Conservation (phyloP, 2,329 filamentous ascomycete species). For the Samsoniella hepiali region DNA sequence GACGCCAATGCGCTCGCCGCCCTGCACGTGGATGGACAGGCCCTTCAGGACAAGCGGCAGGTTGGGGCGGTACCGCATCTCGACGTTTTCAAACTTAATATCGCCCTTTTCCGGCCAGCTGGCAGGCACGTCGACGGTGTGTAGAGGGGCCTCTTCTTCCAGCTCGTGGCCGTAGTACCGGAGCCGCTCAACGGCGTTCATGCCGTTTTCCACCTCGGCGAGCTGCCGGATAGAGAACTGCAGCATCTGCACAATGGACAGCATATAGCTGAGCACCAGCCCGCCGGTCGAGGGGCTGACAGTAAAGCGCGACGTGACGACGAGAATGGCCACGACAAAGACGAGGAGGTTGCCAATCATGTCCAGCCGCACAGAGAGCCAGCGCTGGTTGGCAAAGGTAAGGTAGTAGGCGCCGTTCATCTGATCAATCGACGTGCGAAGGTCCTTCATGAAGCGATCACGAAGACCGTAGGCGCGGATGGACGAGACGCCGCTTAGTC, state of each 20-base stretch:
- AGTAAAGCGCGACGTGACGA: conserved; percentile 85
- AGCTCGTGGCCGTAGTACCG: conserved; percentile 85
- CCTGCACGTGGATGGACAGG: conserved; percentile 66
- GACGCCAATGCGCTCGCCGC: conserved; percentile 77
- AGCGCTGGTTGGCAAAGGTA: conserved; percentile 92
- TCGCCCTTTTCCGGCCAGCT: conserved; percentile 86
- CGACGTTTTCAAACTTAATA: conserved; percentile 69
- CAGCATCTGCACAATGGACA: conserved; percentile 91
- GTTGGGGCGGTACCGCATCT: conserved; percentile 73
- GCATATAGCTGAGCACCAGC: conserved; percentile 87
- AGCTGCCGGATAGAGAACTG: conserved; percentile 93
- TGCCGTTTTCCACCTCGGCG: conserved; percentile 94
- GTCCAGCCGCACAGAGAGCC: conserved; percentile 84
- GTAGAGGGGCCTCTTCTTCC: conserved; percentile 83
- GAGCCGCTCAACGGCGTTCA: conserved; percentile 93
- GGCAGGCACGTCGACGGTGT: conserved; percentile 67
- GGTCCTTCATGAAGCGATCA: conserved; percentile 66
- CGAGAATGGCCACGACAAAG: conserved; percentile 83
- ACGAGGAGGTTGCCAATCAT: conserved; percentile 79
- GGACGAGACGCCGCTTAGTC: conserved; percentile 75
- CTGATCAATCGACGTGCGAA: conserved; percentile 74
- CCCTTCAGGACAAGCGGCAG: conserved; percentile 71
- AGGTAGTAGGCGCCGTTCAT: conserved; percentile 96
- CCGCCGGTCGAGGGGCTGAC: conserved; percentile 83
- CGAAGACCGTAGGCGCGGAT: conserved; percentile 88